Conservation (phyloP, 2,329 filamentous ascomycete species). For the Meredithiella fracta region DNA sequence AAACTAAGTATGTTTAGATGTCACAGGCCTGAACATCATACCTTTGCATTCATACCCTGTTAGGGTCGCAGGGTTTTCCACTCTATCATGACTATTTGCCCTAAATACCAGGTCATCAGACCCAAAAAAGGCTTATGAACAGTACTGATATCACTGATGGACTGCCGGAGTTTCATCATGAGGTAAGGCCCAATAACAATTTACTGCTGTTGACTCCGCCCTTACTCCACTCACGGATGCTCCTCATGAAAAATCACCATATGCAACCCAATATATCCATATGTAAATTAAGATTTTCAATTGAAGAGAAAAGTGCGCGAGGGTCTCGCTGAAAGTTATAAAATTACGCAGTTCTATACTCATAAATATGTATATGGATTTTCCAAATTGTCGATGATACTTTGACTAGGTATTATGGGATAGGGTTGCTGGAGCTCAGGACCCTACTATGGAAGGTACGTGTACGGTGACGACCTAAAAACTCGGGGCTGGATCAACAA, state of each 20-base stretch:
- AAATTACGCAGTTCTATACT: too few relatives aligned
- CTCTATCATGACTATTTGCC: not conserved
- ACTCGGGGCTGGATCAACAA: too few relatives aligned
- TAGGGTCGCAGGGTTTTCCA: not conserved
- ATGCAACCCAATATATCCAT: not conserved
- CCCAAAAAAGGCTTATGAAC: not conserved
- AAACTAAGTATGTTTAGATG: not conserved
- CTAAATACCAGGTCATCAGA: not conserved
- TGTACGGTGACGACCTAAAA: too few relatives aligned
- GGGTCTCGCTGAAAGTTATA: too few relatives aligned
- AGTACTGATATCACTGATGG: not conserved
- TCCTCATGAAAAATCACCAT: not conserved
- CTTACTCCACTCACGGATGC: not conserved
- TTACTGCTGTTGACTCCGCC: not conserved
- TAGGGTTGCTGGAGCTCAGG: too few relatives aligned
- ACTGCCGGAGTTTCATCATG: not conserved
- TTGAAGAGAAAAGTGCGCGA: too few relatives aligned
- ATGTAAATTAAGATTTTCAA: too few relatives aligned
- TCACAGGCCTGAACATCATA: not conserved
- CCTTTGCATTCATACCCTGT: not conserved
- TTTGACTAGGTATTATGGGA: too few relatives aligned
- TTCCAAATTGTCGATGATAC: too few relatives aligned
- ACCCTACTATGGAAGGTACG: too few relatives aligned
- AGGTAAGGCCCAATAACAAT: not conserved
- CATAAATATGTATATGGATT: too few relatives aligned